Percentiles rank a stretch among this genome's conserved stretches.
phyloP scores from a whole-genome alignment of 306 rosid genomes.

The Medicago lupulina region DNA sequence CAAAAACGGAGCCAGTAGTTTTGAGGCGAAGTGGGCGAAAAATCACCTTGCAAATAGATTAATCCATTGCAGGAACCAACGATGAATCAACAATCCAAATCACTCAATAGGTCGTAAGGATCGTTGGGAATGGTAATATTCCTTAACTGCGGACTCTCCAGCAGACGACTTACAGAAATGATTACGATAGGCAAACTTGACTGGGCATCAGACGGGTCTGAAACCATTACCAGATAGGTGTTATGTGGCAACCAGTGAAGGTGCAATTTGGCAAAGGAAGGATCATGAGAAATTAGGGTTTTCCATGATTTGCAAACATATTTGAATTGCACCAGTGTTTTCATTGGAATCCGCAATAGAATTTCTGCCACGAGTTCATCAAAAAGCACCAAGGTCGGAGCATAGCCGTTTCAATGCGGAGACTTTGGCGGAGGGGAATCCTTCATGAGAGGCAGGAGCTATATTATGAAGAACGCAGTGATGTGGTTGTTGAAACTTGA shows the following conservation, averaged over 20 bases:
- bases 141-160: neutral
- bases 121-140: neutral
- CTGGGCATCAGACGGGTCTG: too few species aligned
- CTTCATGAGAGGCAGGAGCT: too few species aligned
- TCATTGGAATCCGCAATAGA: neutral
- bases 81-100: neutral
- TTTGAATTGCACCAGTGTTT: neutral
- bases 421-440: too few species aligned
- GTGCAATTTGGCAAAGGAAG: neutral
- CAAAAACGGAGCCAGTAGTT: neutral
- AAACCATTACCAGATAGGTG: neutral
- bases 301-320: neutral
- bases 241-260: neutral
- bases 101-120: neutral
- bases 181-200: neutral
- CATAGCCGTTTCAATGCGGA: too few species aligned
- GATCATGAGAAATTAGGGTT: neutral
- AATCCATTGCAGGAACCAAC: slow-evolving; percentile 19
- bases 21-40: fast-evolving
- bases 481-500: too few species aligned
- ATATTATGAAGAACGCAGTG: too few species aligned
- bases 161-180: neutral
- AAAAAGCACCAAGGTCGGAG: neutral
- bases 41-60: neutral
- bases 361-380: neutral